A percentile compares a stretch with the other conserved stretches of the same genome.
These are phyloP conservation scores for Podospora pseudoanserina DNA, from an alignment of 495 filamentous ascomycete species.

Conservation along the genomic window DNA sequence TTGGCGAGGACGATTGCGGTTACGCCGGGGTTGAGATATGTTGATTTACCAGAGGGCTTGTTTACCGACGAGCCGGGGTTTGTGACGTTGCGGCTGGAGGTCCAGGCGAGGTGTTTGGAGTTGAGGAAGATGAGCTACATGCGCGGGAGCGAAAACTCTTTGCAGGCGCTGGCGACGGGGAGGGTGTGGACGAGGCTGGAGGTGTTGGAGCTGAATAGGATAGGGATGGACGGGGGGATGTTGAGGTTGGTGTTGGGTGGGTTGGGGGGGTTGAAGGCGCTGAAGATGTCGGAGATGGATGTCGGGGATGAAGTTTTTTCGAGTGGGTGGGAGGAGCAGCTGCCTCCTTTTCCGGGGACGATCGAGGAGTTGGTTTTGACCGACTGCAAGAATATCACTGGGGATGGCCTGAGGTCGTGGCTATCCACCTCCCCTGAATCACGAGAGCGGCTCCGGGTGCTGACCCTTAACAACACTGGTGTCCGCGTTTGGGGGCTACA, in stretches of 20 bases:
- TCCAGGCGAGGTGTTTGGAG: conserved; percentile 77
- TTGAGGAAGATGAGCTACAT: conserved; percentile 85
- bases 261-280: conserved; percentile 61
- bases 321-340: conserved; percentile 41
- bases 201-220: conserved; percentile 66
- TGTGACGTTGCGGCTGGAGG: conserved; percentile 70
- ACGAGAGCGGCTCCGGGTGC: conserved; percentile 50
- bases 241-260: conserved; percentile 67
- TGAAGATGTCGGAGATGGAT: conserved; percentile 65
- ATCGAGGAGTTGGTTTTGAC: conserved; percentile 66
- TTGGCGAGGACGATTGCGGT: conserved; percentile 83
- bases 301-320: conserved; percentile 74
- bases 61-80: conserved; percentile 75
- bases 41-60: conserved; percentile 86
- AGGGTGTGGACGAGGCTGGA: conserved; percentile 75
- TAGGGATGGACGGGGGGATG: conserved; percentile 68
- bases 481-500: conserved; percentile 60
- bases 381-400: conserved; percentile 64
- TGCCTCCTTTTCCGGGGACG: conserved; percentile 63
- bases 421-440: conserved; percentile 46
- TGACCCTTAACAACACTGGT: conserved; percentile 66
- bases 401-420: conserved; percentile 61
- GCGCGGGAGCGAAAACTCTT: conserved; percentile 70
- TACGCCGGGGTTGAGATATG: conserved; percentile 78
- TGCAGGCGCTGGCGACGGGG: conserved; percentile 62